Percentiles rank a stretch among this genome's conserved stretches.
Evolutionary conservation across 305 asterid genomes (phyloP).

Genomic region (Euphrasia arctica): DNA sequence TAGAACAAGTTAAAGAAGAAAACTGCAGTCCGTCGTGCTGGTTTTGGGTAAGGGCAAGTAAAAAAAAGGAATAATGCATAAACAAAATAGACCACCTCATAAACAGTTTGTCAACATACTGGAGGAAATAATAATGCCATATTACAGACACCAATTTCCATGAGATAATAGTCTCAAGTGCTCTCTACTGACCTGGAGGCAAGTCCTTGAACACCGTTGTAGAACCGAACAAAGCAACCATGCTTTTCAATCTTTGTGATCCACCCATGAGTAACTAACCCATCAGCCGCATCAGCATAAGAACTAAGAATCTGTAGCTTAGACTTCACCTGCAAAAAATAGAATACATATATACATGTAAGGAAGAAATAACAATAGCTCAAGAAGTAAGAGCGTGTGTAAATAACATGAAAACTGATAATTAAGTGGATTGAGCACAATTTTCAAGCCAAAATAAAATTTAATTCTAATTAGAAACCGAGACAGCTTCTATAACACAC

Average conservation of each 20-base stretch:
- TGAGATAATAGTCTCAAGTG: slow-evolving; percentile 11
- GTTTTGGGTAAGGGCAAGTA: not conserved
- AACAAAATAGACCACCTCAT: slow-evolving; percentile 3
- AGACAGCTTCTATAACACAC: not conserved
- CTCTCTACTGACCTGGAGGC: slow-evolving; percentile 66
- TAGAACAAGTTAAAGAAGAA: not conserved
- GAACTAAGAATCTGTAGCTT: slow-evolving; percentile 75
- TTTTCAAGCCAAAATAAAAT: slow-evolving; percentile 14
- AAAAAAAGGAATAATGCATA: not conserved
- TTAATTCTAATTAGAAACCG: slow-evolving; percentile 10
- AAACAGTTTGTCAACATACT: slow-evolving; percentile 6
- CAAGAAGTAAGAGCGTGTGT: not conserved
- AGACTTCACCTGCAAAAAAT: slow-evolving; percentile 67
- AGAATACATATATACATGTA: slow-evolving; percentile 5
- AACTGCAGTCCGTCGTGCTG: not conserved
- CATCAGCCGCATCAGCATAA: slow-evolving; percentile 83
- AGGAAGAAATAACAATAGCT: not conserved
- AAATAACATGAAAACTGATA: slow-evolving; percentile 6
- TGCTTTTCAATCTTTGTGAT: slow-evolving; percentile 87
- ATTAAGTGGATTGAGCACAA: not conserved
- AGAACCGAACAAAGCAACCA: slow-evolving; percentile 98
- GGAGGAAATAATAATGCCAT: slow-evolving; percentile 14
- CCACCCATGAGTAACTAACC: slow-evolving; percentile 95
- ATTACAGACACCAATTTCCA: slow-evolving; percentile 17
- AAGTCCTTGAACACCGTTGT: slow-evolving; percentile 97